Base-by-base conservation (phyloP, 352 stramenopile genomes). In the Globisporangium uncinulatum region DNA sequence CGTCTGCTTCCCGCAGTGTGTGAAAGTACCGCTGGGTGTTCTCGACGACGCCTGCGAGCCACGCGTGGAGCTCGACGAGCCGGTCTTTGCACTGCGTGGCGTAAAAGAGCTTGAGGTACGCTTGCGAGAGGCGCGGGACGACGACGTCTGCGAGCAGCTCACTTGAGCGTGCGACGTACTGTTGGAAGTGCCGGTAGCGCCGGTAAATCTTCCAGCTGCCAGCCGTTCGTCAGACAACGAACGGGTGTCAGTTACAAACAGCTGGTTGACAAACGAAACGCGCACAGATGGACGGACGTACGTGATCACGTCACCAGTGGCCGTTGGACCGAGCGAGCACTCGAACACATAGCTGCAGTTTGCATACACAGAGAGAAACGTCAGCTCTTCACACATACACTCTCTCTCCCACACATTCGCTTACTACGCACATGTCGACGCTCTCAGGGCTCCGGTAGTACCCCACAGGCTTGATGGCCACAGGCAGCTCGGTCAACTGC, bases 161-260 rank as follows among this genome's bases (percentile, higher is more conserved):
- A 3, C 67, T 77, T 7, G 80, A 86, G 44, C 82, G 71, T n/a
- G 71, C 57, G 14, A 88, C 71, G 55, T 90, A 91, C 51, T 76
- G 69, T 53, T 94, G 74, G 68, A 94, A 94, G 20, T 94, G 81
- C 34, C 84, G 69, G 61, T 94, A 94, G n/a, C 84, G 82, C 8
- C 82, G 77, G 47, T 92, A 91, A 56, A 94, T 85, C 58, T 90
- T 90, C 83, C 83, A 94, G 37, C 69, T 79, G 46, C 58, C 2
- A 13, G 2, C 34, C 34, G 34, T 39, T 39, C 34, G 34, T 39
- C 34, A 39, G 7, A 61, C 29, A 43, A 20, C n/a, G 7, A 17
- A 24, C 17, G 11, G 10, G 42, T 24, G 42, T 47, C 42, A 47
- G 42, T 19, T 21, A 24, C 13, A 10, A 47, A 47, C 42, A 44